Evolutionary conservation across 495 filamentous ascomycete genomes (phyloP).

Genomic region (Sordaria brevicollis): DNA sequence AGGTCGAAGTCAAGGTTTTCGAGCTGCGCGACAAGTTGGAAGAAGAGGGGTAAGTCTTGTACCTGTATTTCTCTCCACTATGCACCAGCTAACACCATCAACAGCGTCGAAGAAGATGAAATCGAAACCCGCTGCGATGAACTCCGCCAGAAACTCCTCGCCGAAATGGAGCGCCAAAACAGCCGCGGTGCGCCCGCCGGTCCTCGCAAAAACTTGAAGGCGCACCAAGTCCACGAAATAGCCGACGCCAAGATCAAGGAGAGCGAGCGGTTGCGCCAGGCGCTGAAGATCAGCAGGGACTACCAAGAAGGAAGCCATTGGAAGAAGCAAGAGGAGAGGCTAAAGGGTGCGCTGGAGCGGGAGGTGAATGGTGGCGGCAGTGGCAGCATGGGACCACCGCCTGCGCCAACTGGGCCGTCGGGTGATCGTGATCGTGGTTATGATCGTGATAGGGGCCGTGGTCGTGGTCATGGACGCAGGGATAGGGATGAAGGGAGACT

Average conservation of each 20-base stretch:
- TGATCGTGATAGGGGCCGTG: background rate
- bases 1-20: conserved; percentile 85
- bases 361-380: conserved; percentile 16
- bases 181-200: conserved; percentile 17
- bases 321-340: conserved; percentile 60
- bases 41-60: conserved; percentile 63
- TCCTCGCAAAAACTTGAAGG: conserved; percentile 54
- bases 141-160: conserved; percentile 52
- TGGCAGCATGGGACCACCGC: background rate
- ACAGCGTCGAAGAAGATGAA: conserved; percentile 66
- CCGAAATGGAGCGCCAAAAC: conserved; percentile 33
- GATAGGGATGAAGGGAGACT: background rate
- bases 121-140: conserved; percentile 58
- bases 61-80: background rate
- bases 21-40: conserved; percentile 83
- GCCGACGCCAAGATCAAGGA: conserved; percentile 95
- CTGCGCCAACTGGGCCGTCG: background rate
- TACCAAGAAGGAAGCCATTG: conserved; percentile 79
- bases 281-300: conserved; percentile 79
- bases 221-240: conserved; percentile 91
- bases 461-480: background rate
- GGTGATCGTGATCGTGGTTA: background rate
- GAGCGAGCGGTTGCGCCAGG: conserved; percentile 78
- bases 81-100: background rate
- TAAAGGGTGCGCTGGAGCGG: conserved; percentile 46